These are phyloP conservation scores for Ajuga chamaepitys DNA, from an alignment of 257 asterid species.

Conservation along the genomic window DNA sequence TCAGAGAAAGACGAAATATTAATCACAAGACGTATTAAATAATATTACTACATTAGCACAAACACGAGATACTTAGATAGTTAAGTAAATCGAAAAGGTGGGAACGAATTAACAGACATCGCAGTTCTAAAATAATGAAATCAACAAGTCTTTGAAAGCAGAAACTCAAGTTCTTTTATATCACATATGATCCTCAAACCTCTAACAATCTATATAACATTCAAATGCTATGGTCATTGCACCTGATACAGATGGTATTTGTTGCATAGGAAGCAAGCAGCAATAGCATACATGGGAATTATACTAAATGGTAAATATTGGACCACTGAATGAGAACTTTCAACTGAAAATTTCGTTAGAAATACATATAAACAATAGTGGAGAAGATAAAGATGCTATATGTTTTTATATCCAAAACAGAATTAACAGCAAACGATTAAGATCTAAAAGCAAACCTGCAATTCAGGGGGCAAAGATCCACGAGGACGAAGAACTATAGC, in stretches of 20 bases:
- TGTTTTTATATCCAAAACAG: constrained; percentile 3
- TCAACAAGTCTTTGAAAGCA: constrained; percentile 5
- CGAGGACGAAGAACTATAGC: constrained; percentile 89
- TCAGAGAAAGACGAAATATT: no score
- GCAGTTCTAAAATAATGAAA: not conserved
- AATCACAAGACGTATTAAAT: no score
- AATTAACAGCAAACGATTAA: not conserved
- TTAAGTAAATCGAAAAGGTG: no score
- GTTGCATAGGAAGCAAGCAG: not conserved
- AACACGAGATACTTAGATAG: no score
- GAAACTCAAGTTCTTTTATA: not conserved
- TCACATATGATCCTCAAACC: not conserved
- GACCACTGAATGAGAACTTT: no score
- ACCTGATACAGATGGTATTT: not conserved
- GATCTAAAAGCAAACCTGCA: constrained; percentile 58
- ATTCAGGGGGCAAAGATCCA: constrained; percentile 96
- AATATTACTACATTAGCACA: no score
- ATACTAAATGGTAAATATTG: not conserved
- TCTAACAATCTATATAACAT: not conserved
- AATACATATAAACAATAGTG: no score
- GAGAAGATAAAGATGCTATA: no score
- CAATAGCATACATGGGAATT: not conserved
- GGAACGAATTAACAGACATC: not conserved
- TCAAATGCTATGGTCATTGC: not conserved
- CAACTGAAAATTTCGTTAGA: no score